These are phyloP conservation scores for Candida vartiovaarae DNA, from an alignment of 805 yeast species.

Conservation along the genomic window DNA sequence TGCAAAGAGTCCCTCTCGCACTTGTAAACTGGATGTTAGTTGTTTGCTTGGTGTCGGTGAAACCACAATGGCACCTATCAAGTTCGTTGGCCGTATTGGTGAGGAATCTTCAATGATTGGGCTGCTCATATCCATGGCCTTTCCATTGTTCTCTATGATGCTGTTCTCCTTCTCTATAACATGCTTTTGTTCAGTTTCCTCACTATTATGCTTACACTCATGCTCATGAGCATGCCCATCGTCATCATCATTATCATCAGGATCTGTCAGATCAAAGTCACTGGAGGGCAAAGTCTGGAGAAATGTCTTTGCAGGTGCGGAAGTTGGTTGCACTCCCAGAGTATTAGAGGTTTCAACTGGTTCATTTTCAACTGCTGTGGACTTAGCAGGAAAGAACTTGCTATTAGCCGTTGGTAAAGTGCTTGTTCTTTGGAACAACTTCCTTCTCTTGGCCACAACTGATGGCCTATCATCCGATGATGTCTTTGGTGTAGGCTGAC, in stretches of 20 bases:
- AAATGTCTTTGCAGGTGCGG: neutral
- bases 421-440: neutral
- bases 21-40: neutral
- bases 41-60: no score
- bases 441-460: neutral
- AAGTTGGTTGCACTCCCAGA: no score
- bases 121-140: neutral
- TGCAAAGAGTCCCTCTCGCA: conserved; percentile 8
- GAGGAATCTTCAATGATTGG: neutral
- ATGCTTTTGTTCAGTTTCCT: no score
- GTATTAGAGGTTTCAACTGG: no score
- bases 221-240: neutral
- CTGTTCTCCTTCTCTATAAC: neutral
- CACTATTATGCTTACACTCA: neutral
- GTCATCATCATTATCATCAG: conserved; percentile 12
- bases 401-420: neutral
- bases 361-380: neutral
- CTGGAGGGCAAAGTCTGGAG: conserved; percentile 9
- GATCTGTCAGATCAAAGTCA: conserved; percentile 24
- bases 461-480: neutral
- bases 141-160: neutral
- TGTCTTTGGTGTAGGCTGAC: neutral
- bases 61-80: neutral
- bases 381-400: neutral
- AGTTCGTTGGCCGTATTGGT: neutral